Evolutionary conservation across 1,284 basidiomycete genomes (phyloP).

Genomic region (Golubevia sp.): DNA sequence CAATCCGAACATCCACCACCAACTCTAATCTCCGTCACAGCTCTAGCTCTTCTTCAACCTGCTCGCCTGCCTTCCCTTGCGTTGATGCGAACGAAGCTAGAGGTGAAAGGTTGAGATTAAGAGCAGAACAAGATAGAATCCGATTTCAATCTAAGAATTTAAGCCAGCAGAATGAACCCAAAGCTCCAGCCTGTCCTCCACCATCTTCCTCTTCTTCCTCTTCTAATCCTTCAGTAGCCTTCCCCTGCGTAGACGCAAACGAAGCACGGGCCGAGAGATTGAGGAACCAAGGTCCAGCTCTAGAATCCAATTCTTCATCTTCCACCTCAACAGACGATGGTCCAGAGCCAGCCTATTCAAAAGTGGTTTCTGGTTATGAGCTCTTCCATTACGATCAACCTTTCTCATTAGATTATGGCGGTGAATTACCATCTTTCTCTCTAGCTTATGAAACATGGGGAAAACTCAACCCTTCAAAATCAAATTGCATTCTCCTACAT

Average conservation of each 20-base stretch:
- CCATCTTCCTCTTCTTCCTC: slow-evolving; percentile 41
- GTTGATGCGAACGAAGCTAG: slow-evolving; percentile 7
- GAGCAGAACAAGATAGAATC: neutral
- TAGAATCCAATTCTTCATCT: neutral
- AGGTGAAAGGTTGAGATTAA: slow-evolving; percentile 5
- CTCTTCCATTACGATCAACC: slow-evolving; percentile 64
- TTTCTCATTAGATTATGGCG: slow-evolving; percentile 75
- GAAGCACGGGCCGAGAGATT: slow-evolving; percentile 41
- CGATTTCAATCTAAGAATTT: no score
- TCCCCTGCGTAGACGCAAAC: slow-evolving; percentile 58
- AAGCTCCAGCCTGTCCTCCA: slow-evolving; percentile 69
- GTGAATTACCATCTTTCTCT: slow-evolving; percentile 75
- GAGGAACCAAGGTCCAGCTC: slow-evolving; percentile 14
- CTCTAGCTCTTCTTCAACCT: slow-evolving; percentile 62
- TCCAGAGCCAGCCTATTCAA: slow-evolving; percentile 64
- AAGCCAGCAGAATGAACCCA: slow-evolving; percentile 63
- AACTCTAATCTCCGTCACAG: no score
- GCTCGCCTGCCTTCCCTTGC: slow-evolving; percentile 11
- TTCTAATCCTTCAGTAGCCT: slow-evolving; percentile 22
- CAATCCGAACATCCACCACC: no score
- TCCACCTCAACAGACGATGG: slow-evolving; percentile 23
- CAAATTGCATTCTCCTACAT: slow-evolving; percentile 95
- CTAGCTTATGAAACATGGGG: slow-evolving; percentile 99
- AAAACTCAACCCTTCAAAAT: slow-evolving; percentile 73
- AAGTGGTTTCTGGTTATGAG: slow-evolving; percentile 62